Base-by-base conservation (phyloP, 257 asterid species). In the Solanum virginianum region DNA sequence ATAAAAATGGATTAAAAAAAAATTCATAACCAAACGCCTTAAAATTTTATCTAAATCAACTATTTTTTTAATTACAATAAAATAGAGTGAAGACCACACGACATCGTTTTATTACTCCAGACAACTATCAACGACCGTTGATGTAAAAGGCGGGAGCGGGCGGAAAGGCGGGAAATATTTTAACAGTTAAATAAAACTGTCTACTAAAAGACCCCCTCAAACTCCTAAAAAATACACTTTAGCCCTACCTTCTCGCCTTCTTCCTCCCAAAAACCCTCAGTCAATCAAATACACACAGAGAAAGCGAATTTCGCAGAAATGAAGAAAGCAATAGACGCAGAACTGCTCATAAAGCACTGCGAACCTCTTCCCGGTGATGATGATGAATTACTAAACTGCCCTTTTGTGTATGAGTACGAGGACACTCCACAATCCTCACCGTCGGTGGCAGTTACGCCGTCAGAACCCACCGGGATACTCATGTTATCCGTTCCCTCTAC, bases 401-500 rank as follows among this genome's bases (percentile, higher is more conserved):
- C 90, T 5, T 36, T 88, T 6, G 86, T 70, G 66, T 86, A 90
- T 7, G 88, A 88, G 65, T 89, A 87, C 80, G 90, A 88, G 56
- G 63, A n/a, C 6, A 84, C 85, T 41, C 43, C 65, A 66, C 86
- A 65, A 2, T 47, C 88, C 32, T 69, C 87, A 17, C 81, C 32
- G 53, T 84, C 84, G 29, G 41, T 55, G 18, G 63, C 87, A n/a
- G 66, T 86, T 18, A 56, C 86, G 68, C 86, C 84, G 55, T 65
- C 89, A 9, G 66, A 87, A 8, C 29, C 89, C 43, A 45, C 86
- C 55, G 87, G 32, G 41, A 85, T 90, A 86, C 49, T 80, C 70
- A 85, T 91, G 90, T 80, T 88, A 62, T 83, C 94, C 12, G 80
- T 66, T 80, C 85, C 90, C 1, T 88, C 75, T 74, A 89, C 87